These are phyloP conservation scores for Cytospora chrysosperma DNA, from an alignment of 2,329 filamentous ascomycete genomes.

Conservation along the genomic window DNA sequence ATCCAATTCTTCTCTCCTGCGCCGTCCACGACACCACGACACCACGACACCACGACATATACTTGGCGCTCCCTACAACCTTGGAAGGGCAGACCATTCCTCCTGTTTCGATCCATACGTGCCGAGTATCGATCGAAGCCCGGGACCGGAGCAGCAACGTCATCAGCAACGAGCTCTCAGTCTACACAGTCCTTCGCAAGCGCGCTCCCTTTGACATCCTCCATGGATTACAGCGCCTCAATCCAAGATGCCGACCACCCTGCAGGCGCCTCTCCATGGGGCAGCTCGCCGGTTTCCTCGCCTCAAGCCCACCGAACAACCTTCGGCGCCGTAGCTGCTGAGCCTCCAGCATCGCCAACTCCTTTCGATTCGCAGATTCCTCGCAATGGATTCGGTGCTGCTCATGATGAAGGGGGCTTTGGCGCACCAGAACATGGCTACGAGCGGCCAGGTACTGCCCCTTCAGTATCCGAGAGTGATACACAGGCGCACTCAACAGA, in stretches of 20 bases:
- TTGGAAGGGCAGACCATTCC: background rate
- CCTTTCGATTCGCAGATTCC: conserved; percentile 39
- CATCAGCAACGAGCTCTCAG: conserved; percentile 19
- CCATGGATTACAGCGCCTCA: conserved; percentile 60
- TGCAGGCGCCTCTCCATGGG: conserved; percentile 55
- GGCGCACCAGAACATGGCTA: conserved; percentile 41
- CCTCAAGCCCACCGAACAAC: conserved; percentile 46
- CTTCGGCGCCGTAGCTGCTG: conserved; percentile 43
- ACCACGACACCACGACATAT: background rate
- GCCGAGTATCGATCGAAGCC: background rate
- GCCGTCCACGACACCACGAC: background rate
- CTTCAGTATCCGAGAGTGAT: conserved; percentile 46
- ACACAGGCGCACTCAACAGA: conserved; percentile 36
- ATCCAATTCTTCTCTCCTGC: background rate
- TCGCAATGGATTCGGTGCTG: conserved; percentile 43
- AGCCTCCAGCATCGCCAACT: conserved; percentile 44
- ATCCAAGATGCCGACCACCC: conserved; percentile 56
- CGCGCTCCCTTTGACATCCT: background rate
- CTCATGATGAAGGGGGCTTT: conserved; percentile 37
- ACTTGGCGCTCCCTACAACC: background rate
- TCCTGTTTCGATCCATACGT: background rate
- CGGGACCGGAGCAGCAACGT: conserved; percentile 23
- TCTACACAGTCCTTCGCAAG: background rate
- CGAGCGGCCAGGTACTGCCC: conserved; percentile 47
- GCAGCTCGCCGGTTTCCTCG: conserved; percentile 51